phyloP scores from a whole-genome alignment of 768 basidiomycete species.

The Boletus subcaerulescens region DNA sequence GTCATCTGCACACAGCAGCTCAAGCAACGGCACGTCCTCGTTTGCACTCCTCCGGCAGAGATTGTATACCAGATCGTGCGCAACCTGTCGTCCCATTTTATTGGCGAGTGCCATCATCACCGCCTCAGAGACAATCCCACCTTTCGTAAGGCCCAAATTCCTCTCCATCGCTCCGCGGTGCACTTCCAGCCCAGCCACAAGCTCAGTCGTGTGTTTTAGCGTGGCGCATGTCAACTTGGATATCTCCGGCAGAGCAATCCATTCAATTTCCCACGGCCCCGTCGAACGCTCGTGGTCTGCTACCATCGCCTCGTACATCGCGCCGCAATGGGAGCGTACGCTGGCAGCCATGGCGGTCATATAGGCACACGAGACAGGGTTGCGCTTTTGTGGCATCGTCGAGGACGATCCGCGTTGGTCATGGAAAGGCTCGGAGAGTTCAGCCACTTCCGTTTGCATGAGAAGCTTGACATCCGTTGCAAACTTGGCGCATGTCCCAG shows the following conservation, averaged over 20 bases:
- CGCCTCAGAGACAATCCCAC: slow-evolving; percentile 43
- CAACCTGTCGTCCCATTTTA: slow-evolving; percentile 42
- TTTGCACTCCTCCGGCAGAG: slow-evolving; percentile 33
- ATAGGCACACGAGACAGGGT: slow-evolving; percentile 44
- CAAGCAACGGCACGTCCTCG: slow-evolving; percentile 31
- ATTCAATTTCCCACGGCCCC: slow-evolving; percentile 51
- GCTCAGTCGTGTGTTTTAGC: slow-evolving; percentile 34
- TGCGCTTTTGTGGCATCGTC: slow-evolving; percentile 52
- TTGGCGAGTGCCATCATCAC: slow-evolving; percentile 48
- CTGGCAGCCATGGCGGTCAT: slow-evolving; percentile 43
- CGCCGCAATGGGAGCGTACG: slow-evolving; percentile 38
- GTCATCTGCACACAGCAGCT: slow-evolving; percentile 32
- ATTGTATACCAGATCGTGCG: slow-evolving; percentile 44
- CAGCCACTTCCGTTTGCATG: slow-evolving; percentile 47
- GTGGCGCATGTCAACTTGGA: slow-evolving; percentile 41
- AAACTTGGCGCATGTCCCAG: slow-evolving; percentile 46
- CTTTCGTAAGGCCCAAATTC: slow-evolving; percentile 39
- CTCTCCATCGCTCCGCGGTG: slow-evolving; percentile 38
- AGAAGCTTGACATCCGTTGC: slow-evolving; percentile 44
- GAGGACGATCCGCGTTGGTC: slow-evolving; percentile 45
- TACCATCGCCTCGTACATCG: slow-evolving; percentile 46
- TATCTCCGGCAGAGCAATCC: slow-evolving; percentile 46
- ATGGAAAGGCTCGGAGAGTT: slow-evolving; percentile 44
- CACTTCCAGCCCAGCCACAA: slow-evolving; percentile 41
- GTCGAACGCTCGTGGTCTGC: slow-evolving; percentile 48